Evolutionary conservation across 2,329 filamentous ascomycete species (phyloP).

Genomic region (Passalora sequoiae): DNA sequence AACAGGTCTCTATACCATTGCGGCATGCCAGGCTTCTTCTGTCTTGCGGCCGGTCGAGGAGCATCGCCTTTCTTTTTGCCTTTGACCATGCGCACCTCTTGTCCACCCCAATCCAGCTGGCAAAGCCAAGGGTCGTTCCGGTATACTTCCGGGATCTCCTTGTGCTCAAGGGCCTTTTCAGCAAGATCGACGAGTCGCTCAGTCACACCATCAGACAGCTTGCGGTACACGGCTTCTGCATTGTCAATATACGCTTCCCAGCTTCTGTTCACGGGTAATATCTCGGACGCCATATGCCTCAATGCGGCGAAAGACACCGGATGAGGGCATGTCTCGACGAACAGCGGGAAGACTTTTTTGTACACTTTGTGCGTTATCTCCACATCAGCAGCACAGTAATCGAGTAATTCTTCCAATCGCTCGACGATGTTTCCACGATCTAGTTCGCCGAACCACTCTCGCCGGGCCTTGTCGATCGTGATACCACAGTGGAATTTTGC

Average conservation of each 20-base stretch:
- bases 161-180: conserved; percentile 70
- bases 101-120: conserved; percentile 92
- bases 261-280: conserved; percentile 78
- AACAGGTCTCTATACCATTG: conserved; percentile 95
- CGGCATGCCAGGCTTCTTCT: conserved; percentile 93
- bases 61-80: conserved; percentile 81
- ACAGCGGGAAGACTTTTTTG: conserved; percentile 84
- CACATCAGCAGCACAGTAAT: conserved; percentile 95
- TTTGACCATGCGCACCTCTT: conserved; percentile 87
- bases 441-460: conserved; percentile 81
- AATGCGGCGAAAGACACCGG: conserved; percentile 95
- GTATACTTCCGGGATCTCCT: conserved; percentile 64
- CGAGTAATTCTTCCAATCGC: conserved; percentile 74
- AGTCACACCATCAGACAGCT: conserved; percentile 70
- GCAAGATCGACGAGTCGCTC: conserved; percentile 68
- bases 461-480: conserved; percentile 80
- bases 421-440: conserved; percentile 64
- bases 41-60: conserved; percentile 68
- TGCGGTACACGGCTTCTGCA: conserved; percentile 77
- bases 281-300: conserved; percentile 86
- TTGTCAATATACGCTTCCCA: conserved; percentile 83
- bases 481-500: conserved; percentile 93
- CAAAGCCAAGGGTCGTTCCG: conserved; percentile 80
- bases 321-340: conserved; percentile 84
- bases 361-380: conserved; percentile 91